These are phyloP conservation scores for Raffaelea deltoideospora DNA, from an alignment of 2,329 filamentous ascomycete species.

Conservation along the genomic window DNA sequence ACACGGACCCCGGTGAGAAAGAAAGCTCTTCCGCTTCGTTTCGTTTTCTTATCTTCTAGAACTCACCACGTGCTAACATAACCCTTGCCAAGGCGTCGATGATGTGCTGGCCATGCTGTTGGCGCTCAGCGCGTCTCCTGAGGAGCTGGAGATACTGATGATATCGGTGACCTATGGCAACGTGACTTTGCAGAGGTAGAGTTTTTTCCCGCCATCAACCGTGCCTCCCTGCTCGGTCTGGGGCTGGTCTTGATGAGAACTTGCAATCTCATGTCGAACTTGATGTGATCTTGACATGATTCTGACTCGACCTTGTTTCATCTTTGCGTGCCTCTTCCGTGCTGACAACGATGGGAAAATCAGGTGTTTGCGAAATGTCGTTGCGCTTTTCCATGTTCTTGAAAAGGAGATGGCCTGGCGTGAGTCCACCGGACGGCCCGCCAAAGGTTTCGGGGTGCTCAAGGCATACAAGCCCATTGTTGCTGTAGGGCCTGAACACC, in stretches of 20 bases:
- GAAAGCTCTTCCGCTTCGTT: background rate
- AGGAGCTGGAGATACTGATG: constrained; percentile 75
- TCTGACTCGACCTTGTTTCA: too few relatives aligned
- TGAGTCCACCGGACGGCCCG: constrained; percentile 41
- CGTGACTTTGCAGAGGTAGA: constrained; percentile 66
- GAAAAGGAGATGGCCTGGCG: constrained; percentile 83
- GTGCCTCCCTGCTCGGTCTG: too few relatives aligned
- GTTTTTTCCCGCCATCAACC: too few relatives aligned
- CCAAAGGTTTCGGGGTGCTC: constrained; percentile 59
- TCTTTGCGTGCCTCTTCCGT: background rate
- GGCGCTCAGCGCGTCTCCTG: constrained; percentile 63
- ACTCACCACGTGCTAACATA: constrained; percentile 6
- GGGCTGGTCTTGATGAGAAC: too few relatives aligned
- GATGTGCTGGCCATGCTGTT: constrained; percentile 81
- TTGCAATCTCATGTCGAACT: too few relatives aligned
- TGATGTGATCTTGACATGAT: too few relatives aligned
- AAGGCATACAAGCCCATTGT: constrained; percentile 64
- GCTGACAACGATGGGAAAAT: background rate
- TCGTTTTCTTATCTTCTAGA: background rate
- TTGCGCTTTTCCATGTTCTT: constrained; percentile 82
- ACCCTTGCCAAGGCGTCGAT: constrained; percentile 50
- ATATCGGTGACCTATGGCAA: constrained; percentile 91
- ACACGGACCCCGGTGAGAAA: constrained; percentile 69
- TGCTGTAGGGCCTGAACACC: constrained; percentile 73
- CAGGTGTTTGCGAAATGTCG: constrained; percentile 75